Conservation (phyloP, 2,329 filamentous ascomycete species). For the Sporothrix inflata region DNA sequence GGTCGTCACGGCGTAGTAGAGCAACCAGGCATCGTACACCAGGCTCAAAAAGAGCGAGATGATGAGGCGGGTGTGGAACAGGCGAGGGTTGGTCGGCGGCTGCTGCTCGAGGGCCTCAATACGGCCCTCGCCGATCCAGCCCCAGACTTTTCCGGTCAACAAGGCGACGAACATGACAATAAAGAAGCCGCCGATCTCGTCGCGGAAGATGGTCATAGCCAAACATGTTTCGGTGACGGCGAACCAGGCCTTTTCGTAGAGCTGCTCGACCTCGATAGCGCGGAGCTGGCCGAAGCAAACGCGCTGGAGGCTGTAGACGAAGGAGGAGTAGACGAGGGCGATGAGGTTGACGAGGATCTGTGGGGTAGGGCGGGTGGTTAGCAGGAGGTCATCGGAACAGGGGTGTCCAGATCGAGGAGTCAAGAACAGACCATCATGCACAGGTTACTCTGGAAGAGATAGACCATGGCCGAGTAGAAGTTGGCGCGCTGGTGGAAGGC, state of each 20-base stretch:
- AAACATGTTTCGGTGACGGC: constrained; percentile 95
- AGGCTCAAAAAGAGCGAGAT: constrained; percentile 79
- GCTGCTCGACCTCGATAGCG: constrained; percentile 92
- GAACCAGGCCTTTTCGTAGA: constrained; percentile 98
- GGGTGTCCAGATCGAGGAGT: background rate
- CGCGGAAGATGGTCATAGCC: constrained; percentile 97
- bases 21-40: constrained; percentile 76
- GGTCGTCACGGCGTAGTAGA: constrained; percentile 78
- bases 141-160: constrained; percentile 94
- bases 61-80: constrained; percentile 84
- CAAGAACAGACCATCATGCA: constrained; percentile 75
- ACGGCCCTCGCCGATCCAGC: constrained; percentile 94
- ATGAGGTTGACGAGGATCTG: constrained; percentile 91
- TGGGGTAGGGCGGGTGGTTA: background rate
- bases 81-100: constrained; percentile 80
- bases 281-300: constrained; percentile 89
- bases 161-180: constrained; percentile 94
- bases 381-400: background rate
- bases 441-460: constrained; percentile 93
- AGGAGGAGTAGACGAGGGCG: constrained; percentile 75
- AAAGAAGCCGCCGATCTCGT: constrained; percentile 93
- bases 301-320: constrained; percentile 86
- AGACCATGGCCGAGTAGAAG: constrained; percentile 97
- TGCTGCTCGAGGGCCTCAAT: constrained; percentile 96
- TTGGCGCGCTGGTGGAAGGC: constrained; percentile 95